Evolutionary conservation across 2,329 filamentous ascomycete genomes (phyloP), one percentile per base, ranked within the genome.

Genomic region (Dothistroma septosporum): DNA sequence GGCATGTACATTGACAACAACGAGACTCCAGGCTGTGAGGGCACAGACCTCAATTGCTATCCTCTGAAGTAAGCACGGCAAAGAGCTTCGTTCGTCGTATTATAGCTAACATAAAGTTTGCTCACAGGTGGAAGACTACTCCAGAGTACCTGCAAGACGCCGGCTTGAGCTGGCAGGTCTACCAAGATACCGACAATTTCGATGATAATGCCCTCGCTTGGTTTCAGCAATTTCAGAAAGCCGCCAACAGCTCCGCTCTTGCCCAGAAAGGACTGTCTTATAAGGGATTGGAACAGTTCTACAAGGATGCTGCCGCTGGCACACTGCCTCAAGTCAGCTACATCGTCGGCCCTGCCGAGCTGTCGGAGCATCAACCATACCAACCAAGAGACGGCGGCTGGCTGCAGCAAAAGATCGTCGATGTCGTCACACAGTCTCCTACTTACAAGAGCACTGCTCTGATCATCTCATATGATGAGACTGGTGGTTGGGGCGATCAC

Each of bases 281-380:
- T 55, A 69, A 78, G 14, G 77, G 79, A 65, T 74, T 85, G 0
- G 74, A 80, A 9, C 69, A 76, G 0, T 85, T 85, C 67, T 83
- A 82, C 62, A 68, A 75, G 0, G 76, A 77, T 33, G 83, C 82
- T 10, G 76, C 76, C 31, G 77, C 79, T 49, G 82, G 82, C 2
- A 80, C 76, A 1, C 75, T 85, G 0, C 82, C 82, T 0, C 77
- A 78, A 57, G 69, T 85, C 46, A 80, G 77, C 48, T 83, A 80
- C 68, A 80, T 83, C 35, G 76, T 82, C 63, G 74, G 79, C 4
- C 81, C 81, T 0, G 71, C 74, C 9, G 78, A 83, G 61, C 72
- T 84, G 4, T 82, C 80, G 0, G 82, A 85, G 68, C 82, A 84
- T 66, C 77, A 81, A 1, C 81, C 82, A 0, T 83, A 80, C 65